These are phyloP conservation scores for Gyrodon lividus DNA, from an alignment of 768 basidiomycete genomes.

Conservation along the genomic window DNA sequence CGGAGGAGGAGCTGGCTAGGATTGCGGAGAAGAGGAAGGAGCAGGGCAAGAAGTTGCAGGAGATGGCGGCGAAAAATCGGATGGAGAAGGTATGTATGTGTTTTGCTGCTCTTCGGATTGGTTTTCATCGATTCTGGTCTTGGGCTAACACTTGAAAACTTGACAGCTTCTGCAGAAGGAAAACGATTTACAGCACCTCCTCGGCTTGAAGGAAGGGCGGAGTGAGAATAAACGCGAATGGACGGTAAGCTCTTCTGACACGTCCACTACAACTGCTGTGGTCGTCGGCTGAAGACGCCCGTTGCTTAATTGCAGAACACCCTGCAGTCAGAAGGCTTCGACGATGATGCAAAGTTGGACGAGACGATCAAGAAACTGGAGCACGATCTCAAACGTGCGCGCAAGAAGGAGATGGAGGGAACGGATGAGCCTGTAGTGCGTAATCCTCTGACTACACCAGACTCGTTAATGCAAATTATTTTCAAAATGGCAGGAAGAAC, in stretches of 20 bases:
- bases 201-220: constrained; percentile 62
- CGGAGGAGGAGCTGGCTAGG: constrained; percentile 83
- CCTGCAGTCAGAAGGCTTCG: constrained; percentile 67
- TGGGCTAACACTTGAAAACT: not conserved
- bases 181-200: constrained; percentile 63
- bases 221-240: constrained; percentile 71
- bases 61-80: constrained; percentile 82
- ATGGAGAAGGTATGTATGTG: constrained; percentile 68
- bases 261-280: not conserved
- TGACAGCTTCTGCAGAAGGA: constrained; percentile 72
- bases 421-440: constrained; percentile 61
- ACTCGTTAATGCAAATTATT: not conserved
- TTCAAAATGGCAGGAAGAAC: constrained; percentile 58
- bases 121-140: not conserved
- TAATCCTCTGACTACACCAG: not conserved
- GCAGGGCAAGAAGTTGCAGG: constrained; percentile 85
- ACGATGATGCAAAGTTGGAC: constrained; percentile 76
- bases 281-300: not conserved
- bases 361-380: constrained; percentile 87
- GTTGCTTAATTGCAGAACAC: constrained; percentile 41
- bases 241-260: constrained; percentile 44
- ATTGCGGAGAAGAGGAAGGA: constrained; percentile 80
- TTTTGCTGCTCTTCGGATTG: not conserved
- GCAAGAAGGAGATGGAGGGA: constrained; percentile 77
- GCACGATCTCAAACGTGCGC: constrained; percentile 65